Evolutionary conservation across 805 yeast species (phyloP).

Genomic region (Starmerella stellata): DNA sequence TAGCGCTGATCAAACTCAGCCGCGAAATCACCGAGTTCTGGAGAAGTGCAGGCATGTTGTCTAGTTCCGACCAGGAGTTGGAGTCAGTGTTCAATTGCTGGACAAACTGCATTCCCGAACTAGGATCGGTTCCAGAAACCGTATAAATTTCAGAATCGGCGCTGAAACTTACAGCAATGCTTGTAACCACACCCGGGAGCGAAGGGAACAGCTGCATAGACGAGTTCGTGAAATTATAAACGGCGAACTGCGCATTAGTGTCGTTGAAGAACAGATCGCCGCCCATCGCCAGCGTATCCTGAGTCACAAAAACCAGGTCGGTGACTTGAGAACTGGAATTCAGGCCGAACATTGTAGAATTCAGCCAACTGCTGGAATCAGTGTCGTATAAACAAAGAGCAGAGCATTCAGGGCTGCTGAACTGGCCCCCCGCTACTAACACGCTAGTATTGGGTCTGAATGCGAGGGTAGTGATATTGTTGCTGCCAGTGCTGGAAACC

Average conservation of each 20-base stretch:
- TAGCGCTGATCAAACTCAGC: slow-evolving; percentile 3
- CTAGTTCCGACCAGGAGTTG: slow-evolving; percentile 3
- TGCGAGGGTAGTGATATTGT: slow-evolving; percentile 1
- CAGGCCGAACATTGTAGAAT: not conserved
- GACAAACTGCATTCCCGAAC: not conserved
- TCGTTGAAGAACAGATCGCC: slow-evolving; percentile 37
- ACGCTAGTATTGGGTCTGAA: slow-evolving; percentile 9
- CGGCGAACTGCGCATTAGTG: slow-evolving; percentile 28
- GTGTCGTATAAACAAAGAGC: slow-evolving; percentile 42
- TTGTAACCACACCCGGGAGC: slow-evolving; percentile 19
- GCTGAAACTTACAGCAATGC: slow-evolving; percentile 6
- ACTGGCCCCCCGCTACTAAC: slow-evolving; percentile 9
- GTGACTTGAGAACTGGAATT: slow-evolving; percentile 1
- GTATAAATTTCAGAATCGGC: slow-evolving; percentile 1
- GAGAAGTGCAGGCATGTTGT: not conserved
- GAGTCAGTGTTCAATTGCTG: slow-evolving; percentile 1
- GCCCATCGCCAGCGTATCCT: slow-evolving; percentile 27
- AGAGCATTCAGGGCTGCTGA: not conserved
- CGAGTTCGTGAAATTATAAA: slow-evolving; percentile 33
- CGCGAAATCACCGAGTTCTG: slow-evolving; percentile 1
- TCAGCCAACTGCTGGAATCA: slow-evolving; percentile 19
- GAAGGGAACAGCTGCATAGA: slow-evolving; percentile 29
- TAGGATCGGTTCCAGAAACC: slow-evolving; percentile 1
- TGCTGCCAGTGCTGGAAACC: not conserved
- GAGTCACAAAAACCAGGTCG: slow-evolving; percentile 25